Conservation (phyloP, 1,284 basidiomycete genomes). For the Papiliotrema nemorosa region DNA sequence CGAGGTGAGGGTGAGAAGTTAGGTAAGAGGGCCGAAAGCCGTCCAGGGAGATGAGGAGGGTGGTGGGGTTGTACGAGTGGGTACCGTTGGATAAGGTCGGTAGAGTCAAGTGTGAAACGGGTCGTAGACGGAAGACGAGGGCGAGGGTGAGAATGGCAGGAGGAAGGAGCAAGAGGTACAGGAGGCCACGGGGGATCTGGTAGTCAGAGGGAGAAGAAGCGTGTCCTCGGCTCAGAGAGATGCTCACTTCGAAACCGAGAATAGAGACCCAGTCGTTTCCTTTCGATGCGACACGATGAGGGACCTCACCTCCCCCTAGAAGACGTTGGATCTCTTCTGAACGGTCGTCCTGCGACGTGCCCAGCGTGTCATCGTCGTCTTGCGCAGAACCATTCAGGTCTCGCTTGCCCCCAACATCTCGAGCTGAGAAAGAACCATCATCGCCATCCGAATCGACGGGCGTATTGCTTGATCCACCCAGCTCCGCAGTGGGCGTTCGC, state of each 20-base stretch:
- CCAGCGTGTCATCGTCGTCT: neutral
- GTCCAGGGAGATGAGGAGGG: conserved; percentile 31
- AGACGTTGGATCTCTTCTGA: neutral
- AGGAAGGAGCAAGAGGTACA: conserved; percentile 14
- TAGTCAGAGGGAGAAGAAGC: neutral
- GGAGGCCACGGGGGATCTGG: conserved; percentile 17
- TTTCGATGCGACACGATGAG: neutral
- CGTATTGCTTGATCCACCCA: neutral
- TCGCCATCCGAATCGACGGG: neutral
- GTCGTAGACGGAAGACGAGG: conserved; percentile 1
- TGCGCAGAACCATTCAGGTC: neutral
- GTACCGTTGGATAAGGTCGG: conserved; percentile 23
- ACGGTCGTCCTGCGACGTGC: neutral
- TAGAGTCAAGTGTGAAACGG: conserved; percentile 4
- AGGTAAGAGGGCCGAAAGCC: conserved; percentile 34
- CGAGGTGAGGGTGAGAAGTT: conserved; percentile 15
- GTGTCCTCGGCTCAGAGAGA: no score
- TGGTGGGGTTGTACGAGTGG: conserved; percentile 28
- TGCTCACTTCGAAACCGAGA: conserved; percentile 13
- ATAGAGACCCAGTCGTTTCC: conserved; percentile 7
- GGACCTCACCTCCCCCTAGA: neutral
- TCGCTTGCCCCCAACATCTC: neutral
- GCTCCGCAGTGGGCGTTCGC: neutral
- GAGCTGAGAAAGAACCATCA: neutral
- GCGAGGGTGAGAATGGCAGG: conserved; percentile 1